Conservation (phyloP, 164 flowering plant genomes). For the Chloranthus sessilifolius region DNA sequence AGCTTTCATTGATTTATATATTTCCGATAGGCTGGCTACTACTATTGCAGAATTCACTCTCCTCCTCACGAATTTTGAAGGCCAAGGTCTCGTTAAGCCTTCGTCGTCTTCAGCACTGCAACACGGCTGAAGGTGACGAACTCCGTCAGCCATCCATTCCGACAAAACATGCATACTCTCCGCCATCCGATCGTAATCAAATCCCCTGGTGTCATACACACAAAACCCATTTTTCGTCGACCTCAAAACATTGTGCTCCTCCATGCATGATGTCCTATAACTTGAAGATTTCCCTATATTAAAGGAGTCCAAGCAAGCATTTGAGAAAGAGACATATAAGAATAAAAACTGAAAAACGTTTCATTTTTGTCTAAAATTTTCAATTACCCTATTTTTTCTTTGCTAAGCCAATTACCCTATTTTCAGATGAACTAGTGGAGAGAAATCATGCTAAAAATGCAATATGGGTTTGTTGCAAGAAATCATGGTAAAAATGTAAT, state of each 20-base stretch:
- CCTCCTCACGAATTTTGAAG: slow-evolving; percentile 37
- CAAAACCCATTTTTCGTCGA: slow-evolving; percentile 66
- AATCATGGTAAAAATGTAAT: too few relatives aligned
- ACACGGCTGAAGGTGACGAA: slow-evolving; percentile 62
- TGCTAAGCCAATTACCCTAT: too few relatives aligned
- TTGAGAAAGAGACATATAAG: background rate
- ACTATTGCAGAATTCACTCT: slow-evolving; percentile 57
- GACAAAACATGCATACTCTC: slow-evolving; percentile 40
- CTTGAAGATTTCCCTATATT: slow-evolving; percentile 28
- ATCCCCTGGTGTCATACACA: slow-evolving; percentile 66
- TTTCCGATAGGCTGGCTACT: slow-evolving; percentile 55
- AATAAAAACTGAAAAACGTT: background rate
- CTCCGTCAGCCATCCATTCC: slow-evolving; percentile 56
- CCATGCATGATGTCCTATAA: slow-evolving; percentile 44
- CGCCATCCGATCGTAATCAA: slow-evolving; percentile 25
- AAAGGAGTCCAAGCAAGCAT: background rate
- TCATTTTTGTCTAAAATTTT: background rate
- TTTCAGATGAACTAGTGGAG: too few relatives aligned
- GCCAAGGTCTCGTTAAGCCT: slow-evolving; percentile 8
- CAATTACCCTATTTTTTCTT: too few relatives aligned
- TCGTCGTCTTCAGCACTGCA: slow-evolving; percentile 34
- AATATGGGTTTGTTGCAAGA: too few relatives aligned
- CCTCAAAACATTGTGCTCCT: slow-evolving; percentile 80
- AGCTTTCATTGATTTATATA: slow-evolving; percentile 32
- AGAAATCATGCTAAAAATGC: too few relatives aligned